A percentile compares a stretch with the other conserved stretches of the same genome.
Conservation (phyloP, 306 rosid genomes). For the Inga laurina region DNA sequence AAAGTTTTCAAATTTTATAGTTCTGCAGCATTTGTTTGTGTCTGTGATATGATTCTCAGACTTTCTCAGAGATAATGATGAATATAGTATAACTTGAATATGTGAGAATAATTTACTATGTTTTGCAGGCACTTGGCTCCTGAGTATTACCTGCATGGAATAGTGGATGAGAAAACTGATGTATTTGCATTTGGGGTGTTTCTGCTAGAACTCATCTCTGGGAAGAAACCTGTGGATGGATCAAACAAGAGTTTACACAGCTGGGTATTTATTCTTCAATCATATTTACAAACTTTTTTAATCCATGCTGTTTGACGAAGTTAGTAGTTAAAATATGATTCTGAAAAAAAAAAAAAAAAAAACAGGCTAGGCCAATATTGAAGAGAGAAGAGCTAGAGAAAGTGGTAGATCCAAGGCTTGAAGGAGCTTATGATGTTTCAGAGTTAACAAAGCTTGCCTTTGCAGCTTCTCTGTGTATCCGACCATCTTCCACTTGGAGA, state of each 20-base stretch:
- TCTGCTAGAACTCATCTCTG: constrained; percentile 79
- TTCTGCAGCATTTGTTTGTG: background rate
- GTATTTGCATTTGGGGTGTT: constrained; percentile 98
- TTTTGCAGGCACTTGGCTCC: constrained; percentile 88
- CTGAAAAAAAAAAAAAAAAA: background rate
- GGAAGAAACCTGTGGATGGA: constrained; percentile 87
- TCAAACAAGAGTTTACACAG: constrained; percentile 87
- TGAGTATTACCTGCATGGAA: constrained; percentile 91
- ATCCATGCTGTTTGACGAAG: background rate
- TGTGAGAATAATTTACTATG: background rate
- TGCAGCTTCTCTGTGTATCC: constrained; percentile 80
- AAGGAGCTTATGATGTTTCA: constrained; percentile 62
- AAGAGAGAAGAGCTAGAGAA: constrained; percentile 66
- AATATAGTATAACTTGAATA: background rate
- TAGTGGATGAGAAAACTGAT: constrained; percentile 97
- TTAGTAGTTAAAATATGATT: background rate
- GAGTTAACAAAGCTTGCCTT: constrained; percentile 65
- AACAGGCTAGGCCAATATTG: constrained; percentile 88
- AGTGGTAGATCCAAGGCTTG: constrained; percentile 84
- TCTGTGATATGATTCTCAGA: background rate
- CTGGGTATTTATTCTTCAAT: constrained; percentile 50
- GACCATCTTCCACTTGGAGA: constrained; percentile 74
- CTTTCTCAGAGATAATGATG: background rate
- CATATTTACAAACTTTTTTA: too few relatives aligned
- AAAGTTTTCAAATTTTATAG: background rate